Conservation (phyloP, 495 filamentous ascomycete species). For the Xanthoparmelia taractica region DNA sequence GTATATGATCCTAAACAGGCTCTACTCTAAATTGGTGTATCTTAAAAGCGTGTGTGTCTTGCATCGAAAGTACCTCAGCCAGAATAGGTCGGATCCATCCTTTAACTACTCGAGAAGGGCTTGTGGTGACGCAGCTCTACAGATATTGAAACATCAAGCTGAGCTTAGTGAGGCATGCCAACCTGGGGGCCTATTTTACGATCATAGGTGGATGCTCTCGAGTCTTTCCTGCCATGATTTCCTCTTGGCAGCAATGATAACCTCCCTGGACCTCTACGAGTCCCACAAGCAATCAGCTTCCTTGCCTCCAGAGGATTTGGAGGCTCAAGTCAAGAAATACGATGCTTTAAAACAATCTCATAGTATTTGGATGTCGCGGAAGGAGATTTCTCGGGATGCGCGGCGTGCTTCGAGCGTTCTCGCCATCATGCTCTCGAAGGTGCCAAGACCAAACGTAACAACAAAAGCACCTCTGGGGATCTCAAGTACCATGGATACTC, state of each 20-base stretch:
- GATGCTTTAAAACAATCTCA: slow-evolving; percentile 35
- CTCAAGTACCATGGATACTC: not conserved
- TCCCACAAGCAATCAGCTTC: slow-evolving; percentile 16
- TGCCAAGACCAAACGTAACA: not conserved
- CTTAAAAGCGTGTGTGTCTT: slow-evolving; percentile 38
- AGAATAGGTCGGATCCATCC: slow-evolving; percentile 24
- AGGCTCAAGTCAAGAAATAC: slow-evolving; percentile 21
- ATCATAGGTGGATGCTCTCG: slow-evolving; percentile 43
- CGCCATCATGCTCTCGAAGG: slow-evolving; percentile 5
- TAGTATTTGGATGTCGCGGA: slow-evolving; percentile 25
- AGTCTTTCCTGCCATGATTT: slow-evolving; percentile 41
- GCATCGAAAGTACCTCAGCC: slow-evolving; percentile 37
- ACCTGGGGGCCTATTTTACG: slow-evolving; percentile 37
- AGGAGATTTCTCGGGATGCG: slow-evolving; percentile 19
- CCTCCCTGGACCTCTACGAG: slow-evolving; percentile 40
- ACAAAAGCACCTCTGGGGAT: not conserved
- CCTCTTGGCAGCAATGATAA: slow-evolving; percentile 45
- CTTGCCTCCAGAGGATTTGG: not conserved
- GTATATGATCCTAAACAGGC: slow-evolving; percentile 22
- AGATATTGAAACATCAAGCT: slow-evolving; percentile 34
- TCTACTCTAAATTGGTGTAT: slow-evolving; percentile 26
- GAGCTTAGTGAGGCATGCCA: slow-evolving; percentile 33
- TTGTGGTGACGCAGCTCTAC: slow-evolving; percentile 38
- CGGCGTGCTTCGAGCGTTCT: slow-evolving; percentile 20
- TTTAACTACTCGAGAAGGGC: slow-evolving; percentile 33